Percentiles rank a stretch among this genome's conserved stretches.
These are phyloP conservation scores for Ogataea chonburiensis DNA, from an alignment of 805 yeast genomes.

Conservation along the genomic window DNA sequence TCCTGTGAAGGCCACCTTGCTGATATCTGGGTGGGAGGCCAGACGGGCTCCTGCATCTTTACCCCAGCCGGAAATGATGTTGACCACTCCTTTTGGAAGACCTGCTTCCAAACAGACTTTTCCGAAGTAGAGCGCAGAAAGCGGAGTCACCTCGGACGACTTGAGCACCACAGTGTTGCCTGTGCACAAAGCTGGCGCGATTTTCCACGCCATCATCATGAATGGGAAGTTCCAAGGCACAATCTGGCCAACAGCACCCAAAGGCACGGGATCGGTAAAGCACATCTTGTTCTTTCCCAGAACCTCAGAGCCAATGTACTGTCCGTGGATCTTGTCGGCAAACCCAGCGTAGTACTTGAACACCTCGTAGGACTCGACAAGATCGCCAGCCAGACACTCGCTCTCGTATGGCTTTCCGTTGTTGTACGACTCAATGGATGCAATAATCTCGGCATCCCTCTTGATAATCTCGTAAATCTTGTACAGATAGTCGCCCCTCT, in stretches of 20 bases:
- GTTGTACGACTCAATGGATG: slow-evolving; percentile 55
- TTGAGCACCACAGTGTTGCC: slow-evolving; percentile 72
- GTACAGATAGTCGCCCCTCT: slow-evolving; percentile 51
- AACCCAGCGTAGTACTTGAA: slow-evolving; percentile 73
- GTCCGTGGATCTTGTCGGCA: slow-evolving; percentile 75
- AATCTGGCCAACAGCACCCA: slow-evolving; percentile 79
- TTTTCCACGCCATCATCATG: slow-evolving; percentile 75
- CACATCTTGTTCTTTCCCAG: slow-evolving; percentile 45
- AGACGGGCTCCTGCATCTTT: slow-evolving; percentile 66
- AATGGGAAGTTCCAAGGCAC: slow-evolving; percentile 85
- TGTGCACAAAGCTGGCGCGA: slow-evolving; percentile 74
- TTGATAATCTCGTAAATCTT: slow-evolving; percentile 52
- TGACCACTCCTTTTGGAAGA: slow-evolving; percentile 73
- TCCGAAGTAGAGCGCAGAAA: slow-evolving; percentile 66
- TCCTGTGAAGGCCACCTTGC: slow-evolving; percentile 79
- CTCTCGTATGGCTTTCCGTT: slow-evolving; percentile 54
- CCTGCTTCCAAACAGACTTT: slow-evolving; percentile 63
- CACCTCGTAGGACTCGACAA: slow-evolving; percentile 36
- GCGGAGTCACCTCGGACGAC: slow-evolving; percentile 75
- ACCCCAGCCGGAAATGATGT: slow-evolving; percentile 72
- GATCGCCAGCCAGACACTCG: slow-evolving; percentile 43
- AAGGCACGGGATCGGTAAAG: slow-evolving; percentile 53
- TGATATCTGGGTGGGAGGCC: slow-evolving; percentile 60
- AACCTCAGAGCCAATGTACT: slow-evolving; percentile 41
- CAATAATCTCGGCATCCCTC: slow-evolving; percentile 48